phyloP scores from a whole-genome alignment of 2,329 filamentous ascomycete genomes.

The Nectriaceae sp. region DNA sequence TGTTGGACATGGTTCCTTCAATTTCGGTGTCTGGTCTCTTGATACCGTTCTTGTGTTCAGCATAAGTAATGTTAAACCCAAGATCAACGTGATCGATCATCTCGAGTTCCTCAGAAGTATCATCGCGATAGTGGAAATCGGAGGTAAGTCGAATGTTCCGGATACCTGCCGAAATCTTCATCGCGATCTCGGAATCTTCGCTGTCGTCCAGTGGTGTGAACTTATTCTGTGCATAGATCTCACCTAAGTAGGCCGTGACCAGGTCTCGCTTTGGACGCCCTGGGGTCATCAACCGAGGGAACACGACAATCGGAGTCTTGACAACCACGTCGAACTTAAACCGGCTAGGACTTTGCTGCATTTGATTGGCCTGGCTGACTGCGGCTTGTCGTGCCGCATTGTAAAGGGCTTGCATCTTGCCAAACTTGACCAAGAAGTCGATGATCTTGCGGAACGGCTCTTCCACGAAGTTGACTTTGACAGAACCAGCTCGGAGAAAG shows the following conservation, averaged over 20 bases:
- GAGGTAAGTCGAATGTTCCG: constrained; percentile 91
- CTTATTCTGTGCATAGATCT: constrained; percentile 95
- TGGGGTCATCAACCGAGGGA: constrained; percentile 75
- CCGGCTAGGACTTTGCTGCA: constrained; percentile 86
- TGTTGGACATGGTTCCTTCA: constrained; percentile 87
- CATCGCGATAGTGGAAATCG: constrained; percentile 76
- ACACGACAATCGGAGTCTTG: constrained; percentile 94
- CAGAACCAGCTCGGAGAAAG: constrained; percentile 85
- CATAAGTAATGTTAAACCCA: constrained; percentile 87
- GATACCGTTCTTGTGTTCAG: constrained; percentile 76
- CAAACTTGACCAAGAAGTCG: constrained; percentile 97
- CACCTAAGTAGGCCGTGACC: constrained; percentile 89
- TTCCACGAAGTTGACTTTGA: constrained; percentile 95
- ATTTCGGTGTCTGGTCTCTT: constrained; percentile 91
- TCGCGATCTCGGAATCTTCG: constrained; percentile 72
- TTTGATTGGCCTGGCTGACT: constrained; percentile 87
- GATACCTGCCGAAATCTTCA: constrained; percentile 88
- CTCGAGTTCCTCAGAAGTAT: constrained; percentile 80
- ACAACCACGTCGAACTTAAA: constrained; percentile 94
- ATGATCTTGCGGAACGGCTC: constrained; percentile 98
- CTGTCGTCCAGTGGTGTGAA: constrained; percentile 85
- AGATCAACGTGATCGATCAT: constrained; percentile 97
- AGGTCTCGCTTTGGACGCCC: constrained; percentile 75
- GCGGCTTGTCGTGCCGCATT: constrained; percentile 95
- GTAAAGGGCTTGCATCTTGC: constrained; percentile 99